Evolutionary conservation across 2,329 filamentous ascomycete species (phyloP), one percentile per base, ranked within the genome.

Genomic region (Pyrenophora teres): DNA sequence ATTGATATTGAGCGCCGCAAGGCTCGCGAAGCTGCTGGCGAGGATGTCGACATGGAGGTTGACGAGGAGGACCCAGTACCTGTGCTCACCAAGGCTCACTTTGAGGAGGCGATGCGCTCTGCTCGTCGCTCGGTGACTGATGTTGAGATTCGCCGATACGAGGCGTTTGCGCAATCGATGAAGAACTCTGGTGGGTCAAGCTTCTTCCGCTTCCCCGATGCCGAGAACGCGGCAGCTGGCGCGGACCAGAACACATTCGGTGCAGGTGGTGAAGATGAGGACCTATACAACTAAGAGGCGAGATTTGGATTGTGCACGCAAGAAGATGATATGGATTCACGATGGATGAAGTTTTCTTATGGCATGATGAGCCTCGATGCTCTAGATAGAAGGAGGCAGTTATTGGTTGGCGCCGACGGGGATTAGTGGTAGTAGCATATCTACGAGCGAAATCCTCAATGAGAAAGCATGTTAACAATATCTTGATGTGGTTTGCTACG

Each of bases 151-250:
- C 89, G 94, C 71, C 88, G 93, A 56, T 99, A 99, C 79, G 94
- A 99, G 83, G 93, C 94, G 4, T 99, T 99, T 70, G 90, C 93
- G 35, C 93, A 97, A 80, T 93, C 93, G 76, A 95, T 99, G 92
- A 99, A 99, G 89, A 96, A 96, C 75, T 87, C 90, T 54, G 92
- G 92, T 44, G 92, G 92, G 33, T 93, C 92, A 70, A 92, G 90
- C 66, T 97, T 94, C 84, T 99, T 99, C 89, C 92, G 95, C 78
- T 99, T 99, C 87, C 93, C 76, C 64, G 83, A 78, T 30, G 65
- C 46, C 6, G 69, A 63, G 74, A 83, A 79, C 77, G 77, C 74
- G 58, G 79, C 76, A 59, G 79, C 76, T 60, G 77, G 74, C 58
- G 74, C 64, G 48, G 71, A 69, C 57, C 66, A 78, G 72, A 76